Base-by-base conservation (phyloP, 176 grass and related monocot genomes). In the Ananas comosus region DNA sequence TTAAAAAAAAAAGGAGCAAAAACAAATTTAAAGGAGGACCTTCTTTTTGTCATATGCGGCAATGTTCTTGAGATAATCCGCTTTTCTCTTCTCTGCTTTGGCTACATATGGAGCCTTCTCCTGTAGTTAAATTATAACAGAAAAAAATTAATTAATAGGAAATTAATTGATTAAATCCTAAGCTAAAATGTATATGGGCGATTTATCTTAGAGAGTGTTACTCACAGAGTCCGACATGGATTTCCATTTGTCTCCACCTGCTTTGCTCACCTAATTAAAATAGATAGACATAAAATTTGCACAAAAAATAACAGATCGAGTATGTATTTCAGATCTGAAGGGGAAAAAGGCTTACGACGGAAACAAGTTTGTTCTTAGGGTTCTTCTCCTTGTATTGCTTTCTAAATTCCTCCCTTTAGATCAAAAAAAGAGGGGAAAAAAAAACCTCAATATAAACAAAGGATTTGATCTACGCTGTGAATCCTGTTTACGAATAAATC, bases 191-290 rank as follows among this genome's bases (percentile, higher is more conserved):
- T 33, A 24, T 53, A 67, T 49, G 33, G 16, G 51, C 13, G 71
- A 24, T 58, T 22, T 22, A 59, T 13, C 10, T 51, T 1, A 51
- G 8, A 52, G 14, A 70, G 14, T n/a, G 19, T 1, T 8, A 27
- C 51, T 76, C 76, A 96, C 91, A 75, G 86, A 63, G 2, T 79
- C 82, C 0, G 87, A 85, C 87, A 91, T 51, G 12, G 73, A 53
- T 71, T 88, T 88, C 87, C 91, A 96, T 81, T 78, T 91, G 79
- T 79, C 85, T 23, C 91, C 87, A 12, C 82, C 91, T 0, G 91
- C 91, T 81, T 96, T 96, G 68, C 79, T 81, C 17, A 96, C 91
- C 91, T 96, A 75, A 49, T 79, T 23, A 28, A 52, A 50, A 13
- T 11, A 80, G 50, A 50, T 70, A 50, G 64, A 50, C 23, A 16